Percentiles rank a stretch among this genome's conserved stretches.
phyloP scores from a whole-genome alignment of 2,329 filamentous ascomycete species.

The Monosporascus sp. region DNA sequence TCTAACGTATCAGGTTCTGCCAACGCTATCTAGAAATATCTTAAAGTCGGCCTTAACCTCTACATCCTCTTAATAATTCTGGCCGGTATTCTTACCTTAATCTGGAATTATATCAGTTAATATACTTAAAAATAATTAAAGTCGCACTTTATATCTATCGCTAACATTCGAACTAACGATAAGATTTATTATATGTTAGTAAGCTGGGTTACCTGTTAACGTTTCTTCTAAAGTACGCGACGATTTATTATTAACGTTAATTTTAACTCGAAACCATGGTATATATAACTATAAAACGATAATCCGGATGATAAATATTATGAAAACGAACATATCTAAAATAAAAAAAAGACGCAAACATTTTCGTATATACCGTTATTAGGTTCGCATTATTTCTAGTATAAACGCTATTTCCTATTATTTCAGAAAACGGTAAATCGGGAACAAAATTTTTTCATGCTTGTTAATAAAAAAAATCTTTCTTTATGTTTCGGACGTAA shows the following conservation, averaged over 20 bases:
- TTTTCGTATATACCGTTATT: slow-evolving; percentile 62
- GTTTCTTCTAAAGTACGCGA: slow-evolving; percentile 53
- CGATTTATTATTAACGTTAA: slow-evolving; percentile 62
- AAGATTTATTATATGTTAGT: slow-evolving; percentile 70
- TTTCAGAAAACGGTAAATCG: slow-evolving; percentile 49
- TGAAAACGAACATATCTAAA: slow-evolving; percentile 25
- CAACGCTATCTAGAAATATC: slow-evolving; percentile 46
- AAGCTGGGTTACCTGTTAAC: slow-evolving; percentile 61
- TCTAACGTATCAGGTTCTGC: slow-evolving; percentile 59
- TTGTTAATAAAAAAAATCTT: slow-evolving; percentile 48
- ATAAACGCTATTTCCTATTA: slow-evolving; percentile 50
- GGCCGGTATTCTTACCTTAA: slow-evolving; percentile 43
- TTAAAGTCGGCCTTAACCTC: slow-evolving; percentile 56
- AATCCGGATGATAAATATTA: slow-evolving; percentile 41
- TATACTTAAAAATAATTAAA: slow-evolving; percentile 44
- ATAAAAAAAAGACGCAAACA: slow-evolving; percentile 40
- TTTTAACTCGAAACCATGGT: slow-evolving; percentile 47
- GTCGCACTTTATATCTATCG: slow-evolving; percentile 57
- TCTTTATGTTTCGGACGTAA: slow-evolving; percentile 58
- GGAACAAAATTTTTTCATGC: slow-evolving; percentile 34
- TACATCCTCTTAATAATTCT: slow-evolving; percentile 56
- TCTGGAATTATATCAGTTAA: slow-evolving; percentile 47
- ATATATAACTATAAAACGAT: slow-evolving; percentile 38
- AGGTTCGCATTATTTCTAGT: slow-evolving; percentile 65
- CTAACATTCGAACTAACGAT: slow-evolving; percentile 63